These are phyloP conservation scores for Aspergillus wentii DNA, from an alignment of 495 filamentous ascomycete genomes.

Conservation along the genomic window DNA sequence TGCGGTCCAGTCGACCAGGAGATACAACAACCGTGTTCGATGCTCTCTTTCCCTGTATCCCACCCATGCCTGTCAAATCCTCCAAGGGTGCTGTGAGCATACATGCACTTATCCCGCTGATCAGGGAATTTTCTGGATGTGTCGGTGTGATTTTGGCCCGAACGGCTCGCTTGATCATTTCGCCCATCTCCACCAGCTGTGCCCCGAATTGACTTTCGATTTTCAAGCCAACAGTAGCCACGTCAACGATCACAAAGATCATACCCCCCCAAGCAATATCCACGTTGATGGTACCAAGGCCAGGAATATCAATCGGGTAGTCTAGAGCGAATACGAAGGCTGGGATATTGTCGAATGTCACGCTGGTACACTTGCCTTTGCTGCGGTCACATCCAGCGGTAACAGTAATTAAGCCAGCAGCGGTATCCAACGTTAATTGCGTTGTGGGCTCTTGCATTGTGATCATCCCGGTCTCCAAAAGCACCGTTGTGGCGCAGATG, in stretches of 20 bases:
- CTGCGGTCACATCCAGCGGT: slow-evolving; percentile 25
- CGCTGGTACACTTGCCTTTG: slow-evolving; percentile 27
- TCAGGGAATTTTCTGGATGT: slow-evolving; percentile 27
- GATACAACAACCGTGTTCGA: slow-evolving; percentile 24
- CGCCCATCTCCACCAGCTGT: slow-evolving; percentile 24
- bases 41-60: slow-evolving; percentile 9
- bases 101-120: slow-evolving; percentile 23
- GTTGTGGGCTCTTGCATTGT: slow-evolving; percentile 29
- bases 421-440: slow-evolving; percentile 21
- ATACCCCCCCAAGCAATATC: slow-evolving; percentile 35
- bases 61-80: slow-evolving; percentile 13
- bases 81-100: slow-evolving; percentile 20
- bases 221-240: slow-evolving; percentile 15
- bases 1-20: slow-evolving; percentile 18
- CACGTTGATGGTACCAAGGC: slow-evolving; percentile 19
- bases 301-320: slow-evolving; percentile 22
- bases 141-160: slow-evolving; percentile 17
- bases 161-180: slow-evolving; percentile 27
- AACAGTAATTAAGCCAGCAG: slow-evolving; percentile 25
- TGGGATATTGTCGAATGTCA: slow-evolving; percentile 31
- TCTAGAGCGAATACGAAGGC: slow-evolving; percentile 30
- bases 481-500: slow-evolving; percentile 29
- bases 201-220: slow-evolving; percentile 14
- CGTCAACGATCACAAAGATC: slow-evolving; percentile 31
- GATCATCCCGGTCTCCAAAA: slow-evolving; percentile 34